A percentile compares a stretch with the other conserved stretches of the same genome.
phyloP scores from a whole-genome alignment of 495 filamentous ascomycete genomes.

The Parmelia sp. region DNA sequence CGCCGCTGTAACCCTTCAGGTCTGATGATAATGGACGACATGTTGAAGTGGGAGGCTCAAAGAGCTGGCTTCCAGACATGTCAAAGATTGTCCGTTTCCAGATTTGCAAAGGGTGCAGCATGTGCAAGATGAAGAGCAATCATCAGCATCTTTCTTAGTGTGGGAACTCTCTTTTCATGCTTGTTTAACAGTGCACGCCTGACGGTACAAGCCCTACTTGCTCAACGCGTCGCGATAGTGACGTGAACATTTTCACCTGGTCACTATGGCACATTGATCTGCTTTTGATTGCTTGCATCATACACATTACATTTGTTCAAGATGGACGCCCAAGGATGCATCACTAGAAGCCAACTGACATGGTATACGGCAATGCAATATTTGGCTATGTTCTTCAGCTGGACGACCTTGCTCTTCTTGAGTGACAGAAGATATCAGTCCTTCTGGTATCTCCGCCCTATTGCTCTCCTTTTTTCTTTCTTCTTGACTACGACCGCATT shows the following conservation, averaged over 20 bases:
- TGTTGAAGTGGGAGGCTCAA: background rate
- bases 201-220: no score
- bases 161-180: background rate
- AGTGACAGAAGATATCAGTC: background rate
- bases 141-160: background rate
- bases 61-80: background rate
- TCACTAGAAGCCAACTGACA: no score
- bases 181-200: background rate
- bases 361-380: background rate
- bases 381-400: background rate
- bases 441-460: background rate
- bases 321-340: no score
- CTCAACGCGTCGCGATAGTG: background rate
- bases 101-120: background rate
- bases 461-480: background rate
- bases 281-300: background rate
- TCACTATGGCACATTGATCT: background rate
- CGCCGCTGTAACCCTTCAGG: background rate
- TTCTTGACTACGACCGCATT: background rate
- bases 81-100: background rate
- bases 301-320: background rate
- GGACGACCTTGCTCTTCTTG: background rate
- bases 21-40: background rate
- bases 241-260: background rate
- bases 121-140: background rate